phyloP scores from a whole-genome alignment of 148 eudicot species.

The Beta vulgaris region DNA sequence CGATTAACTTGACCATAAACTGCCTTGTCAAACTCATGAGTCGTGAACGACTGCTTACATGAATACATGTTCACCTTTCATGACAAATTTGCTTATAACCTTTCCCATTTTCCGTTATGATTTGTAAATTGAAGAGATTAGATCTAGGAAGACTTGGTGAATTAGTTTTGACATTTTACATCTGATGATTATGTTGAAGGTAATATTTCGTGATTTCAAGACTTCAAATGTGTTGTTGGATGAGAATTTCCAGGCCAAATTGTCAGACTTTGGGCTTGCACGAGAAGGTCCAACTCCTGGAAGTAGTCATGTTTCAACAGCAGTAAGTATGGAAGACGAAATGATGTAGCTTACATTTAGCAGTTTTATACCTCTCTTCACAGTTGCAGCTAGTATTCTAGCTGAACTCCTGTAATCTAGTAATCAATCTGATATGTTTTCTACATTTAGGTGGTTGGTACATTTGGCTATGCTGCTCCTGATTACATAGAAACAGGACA shows the following conservation, averaged over 20 bases:
- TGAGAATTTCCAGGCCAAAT: conserved; percentile 64
- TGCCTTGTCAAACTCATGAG: not conserved
- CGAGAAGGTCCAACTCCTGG: conserved; percentile 86
- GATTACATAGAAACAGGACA: conserved; percentile 89
- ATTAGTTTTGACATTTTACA: not conserved
- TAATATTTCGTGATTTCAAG: conserved; percentile 85
- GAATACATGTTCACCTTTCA: too few species aligned
- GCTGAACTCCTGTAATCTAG: not conserved
- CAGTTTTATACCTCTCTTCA: too few species aligned
- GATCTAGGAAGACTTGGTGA: not conserved
- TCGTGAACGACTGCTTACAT: not conserved
- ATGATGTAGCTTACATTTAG: not conserved
- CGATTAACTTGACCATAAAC: not conserved
- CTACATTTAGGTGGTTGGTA: conserved; percentile 71
- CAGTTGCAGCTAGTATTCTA: too few species aligned
- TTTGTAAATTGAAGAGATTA: not conserved
- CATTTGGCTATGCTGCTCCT: conserved; percentile 90
- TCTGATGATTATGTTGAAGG: conserved; percentile 40
- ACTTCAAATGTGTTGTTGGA: conserved; percentile 81
- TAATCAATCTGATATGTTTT: conserved; percentile 11
- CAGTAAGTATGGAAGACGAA: conserved; percentile 39
- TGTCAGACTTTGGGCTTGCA: conserved; percentile 90
- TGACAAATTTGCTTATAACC: not conserved
- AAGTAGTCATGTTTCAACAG: conserved; percentile 79
- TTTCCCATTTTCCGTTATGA: not conserved